Evolutionary conservation across 2,329 filamentous ascomycete species (phyloP).

Genomic region (Aspergillus alliaceus): DNA sequence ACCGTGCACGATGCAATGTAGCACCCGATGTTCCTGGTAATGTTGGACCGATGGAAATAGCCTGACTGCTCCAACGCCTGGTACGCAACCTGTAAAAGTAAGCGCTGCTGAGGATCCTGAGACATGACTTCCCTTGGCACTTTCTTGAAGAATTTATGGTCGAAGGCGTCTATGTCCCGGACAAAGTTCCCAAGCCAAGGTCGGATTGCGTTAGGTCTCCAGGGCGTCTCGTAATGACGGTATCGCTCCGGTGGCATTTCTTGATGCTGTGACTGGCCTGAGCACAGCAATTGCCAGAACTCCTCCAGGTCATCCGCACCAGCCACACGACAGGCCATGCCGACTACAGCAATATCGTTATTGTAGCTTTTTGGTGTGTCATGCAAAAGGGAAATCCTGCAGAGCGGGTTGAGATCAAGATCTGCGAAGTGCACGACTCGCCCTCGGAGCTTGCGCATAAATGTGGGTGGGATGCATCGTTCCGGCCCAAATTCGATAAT

Average conservation of each 20-base stretch:
- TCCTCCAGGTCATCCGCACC: conserved; percentile 28
- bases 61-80: conserved; percentile 33
- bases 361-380: conserved; percentile 4
- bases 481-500: conserved; percentile 19
- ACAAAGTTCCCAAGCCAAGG: conserved; percentile 23
- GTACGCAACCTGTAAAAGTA: conserved; percentile 32
- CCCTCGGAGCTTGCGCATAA: conserved; percentile 7
- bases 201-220: conserved; percentile 10
- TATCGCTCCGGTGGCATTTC: conserved; percentile 20
- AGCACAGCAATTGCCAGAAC: conserved; percentile 34
- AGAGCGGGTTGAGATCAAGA: conserved; percentile 4
- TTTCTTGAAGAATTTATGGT: conserved; percentile 34
- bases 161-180: conserved; percentile 26
- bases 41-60: conserved; percentile 21
- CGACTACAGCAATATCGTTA: conserved; percentile 34
- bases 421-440: conserved; percentile 17
- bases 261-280: conserved; percentile 21
- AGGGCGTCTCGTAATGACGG: conserved; percentile 14
- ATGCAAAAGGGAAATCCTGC: not conserved
- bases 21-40: conserved; percentile 35
- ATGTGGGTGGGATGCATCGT: conserved; percentile 16
- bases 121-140: conserved; percentile 26
- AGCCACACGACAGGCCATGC: conserved; percentile 35
- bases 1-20: conserved; percentile 37
- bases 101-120: conserved; percentile 35